Base-by-base conservation (phyloP, 2,329 filamentous ascomycete genomes). In the Simplicillium sp. region DNA sequence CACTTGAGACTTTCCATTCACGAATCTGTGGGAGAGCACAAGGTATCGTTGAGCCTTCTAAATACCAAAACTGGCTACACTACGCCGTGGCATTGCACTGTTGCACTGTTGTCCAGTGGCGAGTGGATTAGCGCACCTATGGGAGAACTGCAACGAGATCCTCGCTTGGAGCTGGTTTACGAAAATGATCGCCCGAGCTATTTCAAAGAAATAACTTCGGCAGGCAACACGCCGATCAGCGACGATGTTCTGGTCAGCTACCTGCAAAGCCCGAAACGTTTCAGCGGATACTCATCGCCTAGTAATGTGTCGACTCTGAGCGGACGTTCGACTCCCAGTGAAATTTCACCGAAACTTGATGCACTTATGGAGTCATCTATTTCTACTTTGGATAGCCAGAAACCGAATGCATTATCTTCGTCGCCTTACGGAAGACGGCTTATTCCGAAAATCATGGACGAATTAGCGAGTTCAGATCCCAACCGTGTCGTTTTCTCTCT, bases 81-180 rank as follows among this genome's bases (percentile, higher is more conserved):
- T 0, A 59, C 56, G 0, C 56, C 56, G 0, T 59, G 56, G 56
- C 56, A 59, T 34, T 59, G 56, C 33, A 48, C 45, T n/a, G 46
- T 51, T 15, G 50, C 49, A 3, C 38, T 39, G 33, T 38, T 50
- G 17, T 43, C 45, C 3, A 44, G 52, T 33, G 54, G 54, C 6
- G 47, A 49, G 29, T 51, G 49, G 49, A 42, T 50, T n/a, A 53
- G 50, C 37, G 48, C 51, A 33, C 45, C 45, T 1, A 56, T 53
- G 54, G 46, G 53, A 12, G 53, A 55, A 17, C 53, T 54, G 12
- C 41, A 39, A 16, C 48, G 50, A 17, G 50, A 55, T 14, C 28
- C 34, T 12, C 41, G 42, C 11, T 29, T 56, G 28, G 48, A 50
- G 40, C 25, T 55, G 9, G 38, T 55, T 7, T 47, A 47, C 13